Conservation (phyloP, 2,329 filamentous ascomycete genomes). For the Venturia asperata region DNA sequence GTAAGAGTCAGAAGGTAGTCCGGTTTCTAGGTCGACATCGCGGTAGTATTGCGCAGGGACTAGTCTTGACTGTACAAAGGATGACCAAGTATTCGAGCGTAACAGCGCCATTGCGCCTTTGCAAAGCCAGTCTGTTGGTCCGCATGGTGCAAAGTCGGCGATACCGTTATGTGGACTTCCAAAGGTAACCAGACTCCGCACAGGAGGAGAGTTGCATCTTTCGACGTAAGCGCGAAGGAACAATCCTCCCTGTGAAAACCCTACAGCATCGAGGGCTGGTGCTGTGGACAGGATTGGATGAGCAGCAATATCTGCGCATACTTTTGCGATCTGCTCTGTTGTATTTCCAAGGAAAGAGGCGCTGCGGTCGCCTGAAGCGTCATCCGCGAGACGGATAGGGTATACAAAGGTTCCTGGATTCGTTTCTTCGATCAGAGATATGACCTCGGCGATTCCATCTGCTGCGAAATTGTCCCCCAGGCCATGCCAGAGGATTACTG, state of each 20-base stretch:
- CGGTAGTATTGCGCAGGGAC: conserved; percentile 96
- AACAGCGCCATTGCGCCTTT: conserved; percentile 71
- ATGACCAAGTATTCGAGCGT: conserved; percentile 70
- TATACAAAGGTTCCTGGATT: conserved; percentile 83
- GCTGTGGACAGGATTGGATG: conserved; percentile 76
- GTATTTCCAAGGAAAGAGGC: conserved; percentile 90
- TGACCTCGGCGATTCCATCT: conserved; percentile 66
- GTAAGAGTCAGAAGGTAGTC: conserved; percentile 52
- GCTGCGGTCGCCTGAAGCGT: conserved; percentile 62
- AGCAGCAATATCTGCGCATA: conserved; percentile 68
- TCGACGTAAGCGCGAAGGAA: conserved; percentile 90
- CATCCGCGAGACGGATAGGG: conserved; percentile 63
- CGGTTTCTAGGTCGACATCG: conserved; percentile 55
- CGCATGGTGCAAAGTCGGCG: conserved; percentile 69
- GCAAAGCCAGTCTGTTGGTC: conserved; percentile 68
- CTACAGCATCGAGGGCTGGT: conserved; percentile 79
- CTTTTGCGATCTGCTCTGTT: conserved; percentile 64
- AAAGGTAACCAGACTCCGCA: conserved; percentile 77
- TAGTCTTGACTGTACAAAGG: conserved; percentile 67
- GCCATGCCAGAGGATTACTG: conserved; percentile 91
- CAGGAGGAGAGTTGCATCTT: conserved; percentile 69
- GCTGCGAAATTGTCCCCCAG: conserved; percentile 68
- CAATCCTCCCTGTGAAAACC: conserved; percentile 92
- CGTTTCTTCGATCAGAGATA: conserved; percentile 59
- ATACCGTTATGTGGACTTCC: conserved; percentile 93